phyloP scores from a whole-genome alignment of 192 early-diverging fungal genomes.

The Dissophora globulifera region DNA sequence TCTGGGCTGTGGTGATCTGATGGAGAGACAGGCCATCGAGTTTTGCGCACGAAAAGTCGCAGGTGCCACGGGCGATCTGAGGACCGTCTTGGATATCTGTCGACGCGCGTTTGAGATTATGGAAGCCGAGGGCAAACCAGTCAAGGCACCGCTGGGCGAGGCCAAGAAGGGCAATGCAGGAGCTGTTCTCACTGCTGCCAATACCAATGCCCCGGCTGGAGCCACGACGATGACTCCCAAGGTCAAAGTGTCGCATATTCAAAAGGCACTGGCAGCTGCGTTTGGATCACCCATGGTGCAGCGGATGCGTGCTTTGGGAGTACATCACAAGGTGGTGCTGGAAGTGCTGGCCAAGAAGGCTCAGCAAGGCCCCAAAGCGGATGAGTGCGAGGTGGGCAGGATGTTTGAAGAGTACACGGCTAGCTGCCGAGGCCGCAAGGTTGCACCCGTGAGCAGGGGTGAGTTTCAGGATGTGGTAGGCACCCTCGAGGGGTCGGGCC shows the following conservation, averaged over 20 bases:
- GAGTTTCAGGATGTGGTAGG: conserved; percentile 81
- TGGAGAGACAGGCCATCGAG: conserved; percentile 88
- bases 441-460: conserved; percentile 73
- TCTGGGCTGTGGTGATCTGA: conserved; percentile 64
- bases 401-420: conserved; percentile 71
- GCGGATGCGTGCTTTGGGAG: conserved; percentile 75
- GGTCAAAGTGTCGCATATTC: conserved; percentile 84
- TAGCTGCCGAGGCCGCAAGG: conserved; percentile 61
- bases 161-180: no score
- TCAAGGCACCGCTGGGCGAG: conserved; percentile 56
- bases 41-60: conserved; percentile 93
- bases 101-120: conserved; percentile 88
- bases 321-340: conserved; percentile 89
- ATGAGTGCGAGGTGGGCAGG: conserved; percentile 61
- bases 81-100: conserved; percentile 84
- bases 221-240: conserved; percentile 60
- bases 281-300: conserved; percentile 68
- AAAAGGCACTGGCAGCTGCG: conserved; percentile 71
- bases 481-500: conserved; percentile 77
- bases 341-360: conserved; percentile 61
- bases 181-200: no score
- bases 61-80: conserved; percentile 83
- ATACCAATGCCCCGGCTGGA: not conserved
- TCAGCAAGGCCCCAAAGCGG: conserved; percentile 56
- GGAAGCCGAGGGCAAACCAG: conserved; percentile 72